phyloP scores from a whole-genome alignment of 2,329 filamentous ascomycete species.

The Calonectria pseudoreteaudii region DNA sequence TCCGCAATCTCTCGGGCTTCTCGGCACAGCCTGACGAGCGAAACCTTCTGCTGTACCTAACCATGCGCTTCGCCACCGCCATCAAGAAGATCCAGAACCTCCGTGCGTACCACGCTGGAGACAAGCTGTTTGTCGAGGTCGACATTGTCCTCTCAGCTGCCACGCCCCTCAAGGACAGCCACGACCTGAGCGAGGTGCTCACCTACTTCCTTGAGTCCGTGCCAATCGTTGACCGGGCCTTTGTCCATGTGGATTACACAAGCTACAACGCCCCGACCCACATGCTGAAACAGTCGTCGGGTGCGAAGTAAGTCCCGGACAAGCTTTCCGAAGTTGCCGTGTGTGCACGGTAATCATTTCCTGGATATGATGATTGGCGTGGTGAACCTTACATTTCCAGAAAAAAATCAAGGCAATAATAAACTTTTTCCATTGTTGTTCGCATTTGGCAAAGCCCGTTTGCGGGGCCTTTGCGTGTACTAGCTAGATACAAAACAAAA shows the following conservation, averaged over 20 bases:
- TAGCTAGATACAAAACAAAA: background rate
- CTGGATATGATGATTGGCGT: background rate
- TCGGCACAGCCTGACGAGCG: conserved; percentile 84
- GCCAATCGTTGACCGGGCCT: conserved; percentile 79
- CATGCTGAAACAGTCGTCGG: conserved; percentile 54
- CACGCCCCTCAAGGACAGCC: conserved; percentile 81
- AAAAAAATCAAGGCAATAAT: background rate
- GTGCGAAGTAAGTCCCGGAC: conserved; percentile 28
- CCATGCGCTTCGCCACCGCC: conserved; percentile 91
- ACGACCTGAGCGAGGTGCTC: conserved; percentile 81
- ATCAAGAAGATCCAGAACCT: conserved; percentile 89
- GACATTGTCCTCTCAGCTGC: conserved; percentile 86
- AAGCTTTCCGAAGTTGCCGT: background rate
- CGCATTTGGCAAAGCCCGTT: background rate
- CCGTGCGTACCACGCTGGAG: conserved; percentile 86
- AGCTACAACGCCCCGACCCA: conserved; percentile 72
- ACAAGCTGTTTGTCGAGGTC: conserved; percentile 85
- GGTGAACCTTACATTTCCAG: conserved; percentile 4
- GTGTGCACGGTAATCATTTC: background rate
- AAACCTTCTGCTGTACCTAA: conserved; percentile 88
- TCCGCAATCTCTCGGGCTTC: conserved; percentile 83
- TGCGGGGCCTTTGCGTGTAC: background rate
- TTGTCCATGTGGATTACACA: conserved; percentile 75
- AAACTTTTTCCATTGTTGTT: background rate
- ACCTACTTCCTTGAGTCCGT: conserved; percentile 89